These are phyloP conservation scores for Aspergillus piperis DNA, from an alignment of 2,329 filamentous ascomycete species.

Conservation along the genomic window DNA sequence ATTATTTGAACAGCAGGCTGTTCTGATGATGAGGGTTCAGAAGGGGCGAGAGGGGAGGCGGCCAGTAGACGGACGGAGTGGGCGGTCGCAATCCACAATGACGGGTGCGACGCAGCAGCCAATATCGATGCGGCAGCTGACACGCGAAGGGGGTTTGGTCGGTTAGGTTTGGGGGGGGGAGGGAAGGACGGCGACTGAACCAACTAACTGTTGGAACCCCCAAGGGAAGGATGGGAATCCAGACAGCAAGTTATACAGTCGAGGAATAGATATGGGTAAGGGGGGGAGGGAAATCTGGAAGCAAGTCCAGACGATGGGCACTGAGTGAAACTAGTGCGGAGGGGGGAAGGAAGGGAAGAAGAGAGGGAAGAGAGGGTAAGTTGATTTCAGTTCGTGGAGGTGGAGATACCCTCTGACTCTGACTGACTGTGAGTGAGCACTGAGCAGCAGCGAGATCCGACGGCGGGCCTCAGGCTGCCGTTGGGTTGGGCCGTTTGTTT, in stretches of 20 bases:
- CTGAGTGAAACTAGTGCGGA: conserved; percentile 15
- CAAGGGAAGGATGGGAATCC: conserved; percentile 17
- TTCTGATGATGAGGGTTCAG: conserved; percentile 14
- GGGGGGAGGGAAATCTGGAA: conserved; percentile 6
- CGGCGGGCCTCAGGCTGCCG: conserved; percentile 22
- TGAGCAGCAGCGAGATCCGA: conserved; percentile 3
- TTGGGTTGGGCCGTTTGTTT: conserved; percentile 15
- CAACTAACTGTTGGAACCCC: conserved; percentile 24
- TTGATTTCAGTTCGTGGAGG: conserved; percentile 15
- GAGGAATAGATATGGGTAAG: neutral
- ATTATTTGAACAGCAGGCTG: conserved; percentile 26
- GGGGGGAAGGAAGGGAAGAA: conserved; percentile 15
- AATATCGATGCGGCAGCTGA: conserved; percentile 20
- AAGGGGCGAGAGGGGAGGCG: conserved; percentile 16
- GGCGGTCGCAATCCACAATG: conserved; percentile 25
- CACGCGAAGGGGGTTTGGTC: conserved; percentile 19
- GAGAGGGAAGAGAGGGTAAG: conserved; percentile 13
- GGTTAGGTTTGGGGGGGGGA: neutral
- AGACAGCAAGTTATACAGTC: conserved; percentile 18
- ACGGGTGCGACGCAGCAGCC: conserved; percentile 17
- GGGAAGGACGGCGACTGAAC: conserved; percentile 6
- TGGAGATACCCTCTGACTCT: conserved; percentile 9
- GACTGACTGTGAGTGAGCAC: neutral
- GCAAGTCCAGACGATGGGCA: conserved; percentile 7
- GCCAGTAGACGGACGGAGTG: conserved; percentile 18